Evolutionary conservation across 2,329 filamentous ascomycete genomes (phyloP).

Genomic region (Drechslerella coelobrocha): DNA sequence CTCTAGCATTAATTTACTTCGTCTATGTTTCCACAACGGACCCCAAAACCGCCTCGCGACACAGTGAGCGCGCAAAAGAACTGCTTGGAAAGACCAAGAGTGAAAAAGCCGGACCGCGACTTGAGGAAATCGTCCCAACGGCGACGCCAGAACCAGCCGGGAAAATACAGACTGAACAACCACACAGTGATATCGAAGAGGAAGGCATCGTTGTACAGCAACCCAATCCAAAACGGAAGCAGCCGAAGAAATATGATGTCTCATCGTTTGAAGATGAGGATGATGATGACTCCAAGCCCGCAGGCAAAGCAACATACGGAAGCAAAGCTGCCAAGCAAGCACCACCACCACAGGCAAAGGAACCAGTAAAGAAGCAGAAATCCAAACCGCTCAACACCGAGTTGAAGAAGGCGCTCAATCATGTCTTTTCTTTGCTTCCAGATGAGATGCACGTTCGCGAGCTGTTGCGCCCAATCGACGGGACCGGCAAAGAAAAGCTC

Average conservation of each 20-base stretch:
- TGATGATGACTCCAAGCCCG: conserved; percentile 14
- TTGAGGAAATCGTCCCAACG: conserved; percentile 16
- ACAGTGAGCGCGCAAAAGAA: conserved; percentile 35
- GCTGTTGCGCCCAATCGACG: conserved; percentile 58
- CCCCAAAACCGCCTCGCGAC: conserved; percentile 40
- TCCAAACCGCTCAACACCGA: conserved; percentile 10
- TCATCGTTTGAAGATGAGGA: conserved; percentile 21
- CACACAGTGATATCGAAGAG: conserved; percentile 14
- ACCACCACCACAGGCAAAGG: background rate
- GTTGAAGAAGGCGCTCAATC: conserved; percentile 53
- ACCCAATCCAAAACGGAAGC: conserved; percentile 17
- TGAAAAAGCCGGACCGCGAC: background rate
- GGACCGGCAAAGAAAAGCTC: conserved; percentile 59
- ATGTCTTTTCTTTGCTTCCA: conserved; percentile 55
- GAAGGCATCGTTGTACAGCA: conserved; percentile 34
- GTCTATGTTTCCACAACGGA: conserved; percentile 41
- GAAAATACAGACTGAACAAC: conserved; percentile 8
- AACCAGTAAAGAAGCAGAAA: conserved; percentile 12
- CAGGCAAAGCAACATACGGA: conserved; percentile 40
- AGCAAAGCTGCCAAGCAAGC: conserved; percentile 16
- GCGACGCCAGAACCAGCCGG: conserved; percentile 13
- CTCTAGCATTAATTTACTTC: conserved; percentile 28
- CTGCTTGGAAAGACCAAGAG: conserved; percentile 20
- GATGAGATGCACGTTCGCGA: conserved; percentile 57
- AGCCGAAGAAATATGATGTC: conserved; percentile 29